Conservation (phyloP, 1,139 yeast genomes). For the Debaryomyces sp. region DNA sequence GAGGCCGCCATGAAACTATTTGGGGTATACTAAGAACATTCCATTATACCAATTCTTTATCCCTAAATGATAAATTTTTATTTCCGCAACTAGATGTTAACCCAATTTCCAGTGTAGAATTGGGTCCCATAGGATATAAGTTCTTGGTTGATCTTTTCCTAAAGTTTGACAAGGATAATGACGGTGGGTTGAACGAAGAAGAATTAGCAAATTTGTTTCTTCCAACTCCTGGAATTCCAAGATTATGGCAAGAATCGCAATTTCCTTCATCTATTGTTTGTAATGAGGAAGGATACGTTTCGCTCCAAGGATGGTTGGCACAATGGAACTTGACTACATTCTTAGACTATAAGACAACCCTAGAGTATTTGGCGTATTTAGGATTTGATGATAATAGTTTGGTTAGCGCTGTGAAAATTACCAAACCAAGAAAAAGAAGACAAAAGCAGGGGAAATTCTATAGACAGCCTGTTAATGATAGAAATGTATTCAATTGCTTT, state of each 20-base stretch:
- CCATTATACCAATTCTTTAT: constrained; percentile 88
- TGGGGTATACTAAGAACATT: constrained; percentile 92
- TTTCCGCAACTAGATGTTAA: constrained; percentile 82
- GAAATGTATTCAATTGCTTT: constrained; percentile 90
- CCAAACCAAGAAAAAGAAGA: constrained; percentile 74
- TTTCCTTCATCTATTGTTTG: constrained; percentile 89
- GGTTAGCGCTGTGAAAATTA: constrained; percentile 71
- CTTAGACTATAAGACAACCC: constrained; percentile 77
- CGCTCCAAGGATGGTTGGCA: constrained; percentile 97
- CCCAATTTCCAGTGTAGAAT: constrained; percentile 77
- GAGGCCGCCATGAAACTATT: constrained; percentile 92
- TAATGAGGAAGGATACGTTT: constrained; percentile 85
- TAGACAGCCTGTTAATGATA: constrained; percentile 71
- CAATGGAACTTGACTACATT: constrained; percentile 98
- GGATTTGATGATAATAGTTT: constrained; percentile 70
- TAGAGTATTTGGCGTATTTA: constrained; percentile 84
- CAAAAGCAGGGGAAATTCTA: constrained; percentile 66
- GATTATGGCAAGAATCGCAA: constrained; percentile 78
- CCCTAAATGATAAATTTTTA: constrained; percentile 75
- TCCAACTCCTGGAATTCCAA: constrained; percentile 93
- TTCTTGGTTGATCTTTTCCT: constrained; percentile 88
- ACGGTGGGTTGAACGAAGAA: constrained; percentile 82
- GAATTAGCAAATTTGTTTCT: constrained; percentile 71
- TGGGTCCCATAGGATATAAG: constrained; percentile 91
- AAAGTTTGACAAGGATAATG: constrained; percentile 89